A percentile compares a stretch with the other conserved stretches of the same genome.
Evolutionary conservation across 176 grass and related monocot genomes (phyloP).

Genomic region (Tillandsia fasciculata): DNA sequence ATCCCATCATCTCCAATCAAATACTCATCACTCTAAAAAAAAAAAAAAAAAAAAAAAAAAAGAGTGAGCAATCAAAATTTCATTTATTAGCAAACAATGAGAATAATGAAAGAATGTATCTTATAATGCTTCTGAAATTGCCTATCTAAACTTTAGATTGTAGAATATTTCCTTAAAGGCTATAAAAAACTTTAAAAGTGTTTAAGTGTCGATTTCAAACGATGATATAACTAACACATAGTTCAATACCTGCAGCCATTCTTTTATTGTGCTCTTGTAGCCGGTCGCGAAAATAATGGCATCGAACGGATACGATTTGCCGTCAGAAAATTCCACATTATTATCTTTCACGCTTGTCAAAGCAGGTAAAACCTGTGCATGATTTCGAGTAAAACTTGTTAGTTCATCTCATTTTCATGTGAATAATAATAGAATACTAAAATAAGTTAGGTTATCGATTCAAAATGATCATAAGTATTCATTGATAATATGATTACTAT

Average conservation of each 20-base stretch:
- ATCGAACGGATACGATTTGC: background rate
- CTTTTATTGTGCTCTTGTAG: conserved; percentile 9
- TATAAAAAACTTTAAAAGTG: background rate
- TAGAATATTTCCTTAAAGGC: background rate
- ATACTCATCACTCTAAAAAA: conserved; percentile 21
- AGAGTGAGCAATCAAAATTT: background rate
- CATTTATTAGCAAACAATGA: background rate
- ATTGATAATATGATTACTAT: background rate
- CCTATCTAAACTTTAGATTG: no score
- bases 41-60: background rate
- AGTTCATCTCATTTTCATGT: no score
- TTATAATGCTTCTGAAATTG: no score
- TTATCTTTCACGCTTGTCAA: background rate
- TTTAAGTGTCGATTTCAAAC: background rate
- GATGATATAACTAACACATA: background rate
- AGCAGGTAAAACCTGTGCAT: conserved; percentile 10
- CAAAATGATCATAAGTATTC: no score
- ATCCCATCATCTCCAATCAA: conserved; percentile 46
- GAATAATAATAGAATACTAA: no score
- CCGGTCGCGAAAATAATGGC: conserved; percentile 14
- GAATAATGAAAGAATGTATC: no score
- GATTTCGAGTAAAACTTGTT: background rate
- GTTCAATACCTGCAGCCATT: conserved; percentile 18
- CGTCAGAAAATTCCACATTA: background rate
- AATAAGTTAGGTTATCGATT: no score